Percentiles rank a stretch among this genome's conserved stretches.
phyloP scores from a whole-genome alignment of 1,139 yeast genomes.

The Sugiyamaella paludigena region DNA sequence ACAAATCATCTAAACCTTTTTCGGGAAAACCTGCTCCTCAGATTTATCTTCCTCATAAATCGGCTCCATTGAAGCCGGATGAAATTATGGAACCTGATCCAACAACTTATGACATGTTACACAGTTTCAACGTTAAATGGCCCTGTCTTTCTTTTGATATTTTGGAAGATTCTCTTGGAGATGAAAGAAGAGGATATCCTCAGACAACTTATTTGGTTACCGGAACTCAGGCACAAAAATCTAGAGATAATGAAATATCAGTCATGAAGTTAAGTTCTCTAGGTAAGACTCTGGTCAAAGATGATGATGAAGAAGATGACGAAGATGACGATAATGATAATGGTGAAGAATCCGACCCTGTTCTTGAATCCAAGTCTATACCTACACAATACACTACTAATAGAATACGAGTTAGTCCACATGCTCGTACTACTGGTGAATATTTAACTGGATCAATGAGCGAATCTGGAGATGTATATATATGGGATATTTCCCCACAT shows the following conservation, averaged over 20 bases:
- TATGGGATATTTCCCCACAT: slow-evolving; percentile 80
- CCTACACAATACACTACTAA: slow-evolving; percentile 84
- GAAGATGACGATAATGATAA: slow-evolving; percentile 75
- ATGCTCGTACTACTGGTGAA: slow-evolving; percentile 72
- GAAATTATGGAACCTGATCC: slow-evolving; percentile 97
- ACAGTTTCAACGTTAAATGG: slow-evolving; percentile 93
- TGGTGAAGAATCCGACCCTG: slow-evolving; percentile 78
- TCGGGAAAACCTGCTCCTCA: slow-evolving; percentile 19
- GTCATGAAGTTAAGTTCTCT: slow-evolving; percentile 80
- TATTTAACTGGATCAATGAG: slow-evolving; percentile 84
- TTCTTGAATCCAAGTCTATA: slow-evolving; percentile 77
- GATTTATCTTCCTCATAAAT: slow-evolving; percentile 81
- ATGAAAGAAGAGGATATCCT: slow-evolving; percentile 86
- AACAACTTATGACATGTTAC: slow-evolving; percentile 92
- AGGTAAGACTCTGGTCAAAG: slow-evolving; percentile 79
- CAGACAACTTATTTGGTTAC: slow-evolving; percentile 83
- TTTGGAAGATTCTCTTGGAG: slow-evolving; percentile 81
- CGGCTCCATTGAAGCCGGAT: slow-evolving; percentile 89
- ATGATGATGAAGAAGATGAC: slow-evolving; percentile 66
- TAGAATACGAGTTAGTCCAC: slow-evolving; percentile 82
- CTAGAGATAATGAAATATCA: slow-evolving; percentile 83
- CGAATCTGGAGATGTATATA: slow-evolving; percentile 85
- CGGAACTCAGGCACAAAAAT: slow-evolving; percentile 89
- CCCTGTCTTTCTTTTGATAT: slow-evolving; percentile 92
- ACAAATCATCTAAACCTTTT: slow-evolving; percentile 36